A percentile compares a stretch with the other conserved stretches of the same genome.
Conservation (phyloP, 208 protist species). For the Spongospora subterranea region DNA sequence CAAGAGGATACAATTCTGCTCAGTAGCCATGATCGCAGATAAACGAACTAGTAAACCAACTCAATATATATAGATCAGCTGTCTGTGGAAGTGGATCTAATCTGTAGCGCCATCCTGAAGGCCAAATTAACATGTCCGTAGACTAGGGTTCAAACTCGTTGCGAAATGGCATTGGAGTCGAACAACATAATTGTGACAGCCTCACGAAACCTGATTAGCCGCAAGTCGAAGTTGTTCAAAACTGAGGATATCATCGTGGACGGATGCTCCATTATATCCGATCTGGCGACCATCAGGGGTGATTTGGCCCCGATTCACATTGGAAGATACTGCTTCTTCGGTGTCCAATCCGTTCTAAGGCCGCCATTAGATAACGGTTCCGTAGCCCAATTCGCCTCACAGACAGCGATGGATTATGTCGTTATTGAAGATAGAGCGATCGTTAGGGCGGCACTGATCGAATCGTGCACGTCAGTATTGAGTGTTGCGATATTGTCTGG, state of each 20-base stretch:
- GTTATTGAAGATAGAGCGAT: neutral
- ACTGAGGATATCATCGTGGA: neutral
- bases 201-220: neutral
- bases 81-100: too few relatives aligned
- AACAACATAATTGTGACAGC: neutral
- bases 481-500: neutral
- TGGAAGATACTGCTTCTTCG: neutral
- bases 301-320: neutral
- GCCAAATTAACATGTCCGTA: too few relatives aligned
- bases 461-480: neutral
- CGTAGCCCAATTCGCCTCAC: neutral
- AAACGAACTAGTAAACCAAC: neutral
- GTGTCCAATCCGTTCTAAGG: neutral
- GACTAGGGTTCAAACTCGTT: too few relatives aligned
- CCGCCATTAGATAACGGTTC: neutral
- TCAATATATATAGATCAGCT: neutral
- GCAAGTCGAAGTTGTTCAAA: neutral
- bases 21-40: neutral
- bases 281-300: neutral
- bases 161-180: neutral
- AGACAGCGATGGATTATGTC: neutral
- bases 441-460: neutral
- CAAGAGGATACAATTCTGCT: neutral
- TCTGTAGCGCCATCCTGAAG: too few relatives aligned
- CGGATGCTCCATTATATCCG: neutral